Evolutionary conservation across 495 filamentous ascomycete species (phyloP), one percentile per base, ranked within the genome.

Genomic region (Friedmanniomyces simplex): DNA sequence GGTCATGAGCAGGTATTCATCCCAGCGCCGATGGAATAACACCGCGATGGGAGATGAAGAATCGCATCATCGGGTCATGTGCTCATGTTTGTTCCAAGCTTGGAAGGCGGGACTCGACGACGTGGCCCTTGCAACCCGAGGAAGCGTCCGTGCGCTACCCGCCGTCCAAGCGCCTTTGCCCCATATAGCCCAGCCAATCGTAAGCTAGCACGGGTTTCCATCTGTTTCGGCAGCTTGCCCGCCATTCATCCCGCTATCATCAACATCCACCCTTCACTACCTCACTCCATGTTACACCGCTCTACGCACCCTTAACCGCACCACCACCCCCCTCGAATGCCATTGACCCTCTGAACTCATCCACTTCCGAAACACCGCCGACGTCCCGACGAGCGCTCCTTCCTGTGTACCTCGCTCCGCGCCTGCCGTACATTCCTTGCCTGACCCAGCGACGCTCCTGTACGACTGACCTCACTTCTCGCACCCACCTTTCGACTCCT

Each of bases 401-500:
- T 8, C 49, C n/a, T 52, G 49, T 52, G 25, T 36, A 32, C 30
- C 24, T 21, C 24, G 20, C 46, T 22, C 46, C 24, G 46, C 46
- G 16, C 26, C 49, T 32, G 7, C 49, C 49, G 49, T 26, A 49
- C 49, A 52, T 52, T 52, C 49, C 49, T 52, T 52, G 11, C 30
- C 49, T 52, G 49, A 14, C 49, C 49, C 30, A 25, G 49, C 30
- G 49, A 52, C 49, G 30, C 3, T 26, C 49, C 30, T 36, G 49
- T 36, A 52, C 49, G 30, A 32, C 49, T 2, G 46, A 26, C 25
- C 24, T 49, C 46, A 49, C 46, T 49, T 34, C 49, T 28, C 22
- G 26, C 26, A 4, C 32, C 26, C 49, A 52, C 49, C 20, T 36
- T 36, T 10, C 46, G 7, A 49, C 46, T 6, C 39, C 46, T 49